Conservation (phyloP, 345 rosid genomes). For the Citrus inodora region DNA sequence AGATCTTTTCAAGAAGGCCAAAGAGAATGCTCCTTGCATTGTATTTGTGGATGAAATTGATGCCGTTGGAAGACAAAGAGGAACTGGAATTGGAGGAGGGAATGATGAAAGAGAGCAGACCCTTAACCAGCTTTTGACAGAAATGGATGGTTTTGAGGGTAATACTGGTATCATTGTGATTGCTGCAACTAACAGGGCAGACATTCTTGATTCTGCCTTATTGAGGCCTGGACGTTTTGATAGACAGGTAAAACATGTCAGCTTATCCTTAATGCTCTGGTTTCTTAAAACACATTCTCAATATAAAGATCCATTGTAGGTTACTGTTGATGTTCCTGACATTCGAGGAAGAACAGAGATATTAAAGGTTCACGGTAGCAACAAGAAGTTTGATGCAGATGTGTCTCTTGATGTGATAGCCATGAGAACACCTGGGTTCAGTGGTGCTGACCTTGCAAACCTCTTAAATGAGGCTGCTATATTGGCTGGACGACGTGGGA, state of each 20-base stretch:
- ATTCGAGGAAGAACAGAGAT: slow-evolving; percentile 86
- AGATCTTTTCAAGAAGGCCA: slow-evolving; percentile 93
- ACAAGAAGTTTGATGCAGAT: slow-evolving; percentile 83
- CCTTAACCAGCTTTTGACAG: slow-evolving; percentile 91
- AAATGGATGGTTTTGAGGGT: slow-evolving; percentile 99
- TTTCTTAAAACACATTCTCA: slow-evolving; percentile 13
- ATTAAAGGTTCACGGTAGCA: slow-evolving; percentile 82
- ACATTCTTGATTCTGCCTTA: slow-evolving; percentile 90
- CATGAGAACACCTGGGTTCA: slow-evolving; percentile 98
- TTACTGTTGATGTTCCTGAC: slow-evolving; percentile 90
- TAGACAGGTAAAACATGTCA: slow-evolving; percentile 63
- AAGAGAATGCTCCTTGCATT: slow-evolving; percentile 94
- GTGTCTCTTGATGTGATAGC: slow-evolving; percentile 90
- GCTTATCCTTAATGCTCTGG: neutral
- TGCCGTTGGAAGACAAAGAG: slow-evolving; percentile 96
- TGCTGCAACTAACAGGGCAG: slow-evolving; percentile 95
- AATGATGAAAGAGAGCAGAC: slow-evolving; percentile 99
- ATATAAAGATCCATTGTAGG: slow-evolving; percentile 43
- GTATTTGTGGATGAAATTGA: slow-evolving; percentile 99
- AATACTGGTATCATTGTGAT: slow-evolving; percentile 88
- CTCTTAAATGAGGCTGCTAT: slow-evolving; percentile 96
- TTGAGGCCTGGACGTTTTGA: slow-evolving; percentile 95
- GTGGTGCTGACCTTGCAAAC: slow-evolving; percentile 98
- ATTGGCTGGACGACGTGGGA: slow-evolving; percentile 89
- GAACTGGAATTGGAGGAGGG: slow-evolving; percentile 96